These are phyloP conservation scores for Yamadazyma trypodendri DNA, from an alignment of 1,139 yeast genomes.

Conservation along the genomic window DNA sequence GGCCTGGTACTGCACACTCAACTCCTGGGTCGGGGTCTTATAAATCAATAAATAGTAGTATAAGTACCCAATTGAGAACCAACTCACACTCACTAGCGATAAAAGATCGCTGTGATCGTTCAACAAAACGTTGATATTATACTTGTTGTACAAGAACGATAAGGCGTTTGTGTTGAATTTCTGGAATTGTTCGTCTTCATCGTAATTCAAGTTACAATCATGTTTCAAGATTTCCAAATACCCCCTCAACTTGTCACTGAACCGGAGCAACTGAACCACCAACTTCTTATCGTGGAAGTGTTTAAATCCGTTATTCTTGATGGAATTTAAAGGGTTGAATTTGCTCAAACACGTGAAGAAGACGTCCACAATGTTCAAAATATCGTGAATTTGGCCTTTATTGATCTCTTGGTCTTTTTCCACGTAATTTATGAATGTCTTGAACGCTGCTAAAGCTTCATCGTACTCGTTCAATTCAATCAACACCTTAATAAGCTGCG, in stretches of 20 bases:
- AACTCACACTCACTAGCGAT: slow-evolving; percentile 34
- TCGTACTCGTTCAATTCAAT: slow-evolving; percentile 40
- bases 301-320: slow-evolving; percentile 24
- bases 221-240: slow-evolving; percentile 27
- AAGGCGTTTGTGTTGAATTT: slow-evolving; percentile 18
- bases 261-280: slow-evolving; percentile 19
- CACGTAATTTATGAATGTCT: slow-evolving; percentile 35
- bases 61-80: slow-evolving; percentile 40
- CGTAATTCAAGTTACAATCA: slow-evolving; percentile 30
- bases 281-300: slow-evolving; percentile 25
- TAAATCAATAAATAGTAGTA: slow-evolving; percentile 30
- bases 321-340: slow-evolving; percentile 39
- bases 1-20: slow-evolving; percentile 19
- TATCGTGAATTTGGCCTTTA: slow-evolving; percentile 32
- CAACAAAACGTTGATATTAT: slow-evolving; percentile 33
- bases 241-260: slow-evolving; percentile 19
- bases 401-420: slow-evolving; percentile 36
- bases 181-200: slow-evolving; percentile 19
- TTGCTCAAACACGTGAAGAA: slow-evolving; percentile 33
- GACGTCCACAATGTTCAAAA: slow-evolving; percentile 36
- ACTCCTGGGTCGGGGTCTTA: slow-evolving; percentile 25
- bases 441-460: slow-evolving; percentile 46
- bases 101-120: slow-evolving; percentile 31
- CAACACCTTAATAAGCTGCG: slow-evolving; percentile 33
- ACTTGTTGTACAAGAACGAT: slow-evolving; percentile 39